Conservation (phyloP, 768 basidiomycete genomes). For the Sarcodon sp. region DNA sequence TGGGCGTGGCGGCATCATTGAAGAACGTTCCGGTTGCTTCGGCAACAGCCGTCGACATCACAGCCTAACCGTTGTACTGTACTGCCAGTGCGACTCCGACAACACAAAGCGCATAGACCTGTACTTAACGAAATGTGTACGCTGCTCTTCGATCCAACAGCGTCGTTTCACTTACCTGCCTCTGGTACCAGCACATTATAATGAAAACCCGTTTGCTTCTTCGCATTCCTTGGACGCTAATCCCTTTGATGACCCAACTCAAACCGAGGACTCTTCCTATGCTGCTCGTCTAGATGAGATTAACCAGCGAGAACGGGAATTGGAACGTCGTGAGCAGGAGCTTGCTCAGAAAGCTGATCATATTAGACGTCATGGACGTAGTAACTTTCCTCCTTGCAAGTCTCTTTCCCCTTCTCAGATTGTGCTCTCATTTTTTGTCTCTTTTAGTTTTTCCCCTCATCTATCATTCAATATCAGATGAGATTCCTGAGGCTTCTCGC, state of each 20-base stretch:
- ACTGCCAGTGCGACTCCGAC: too few species aligned
- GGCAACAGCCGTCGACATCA: too few species aligned
- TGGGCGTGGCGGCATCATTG: too few species aligned
- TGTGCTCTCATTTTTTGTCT: not conserved
- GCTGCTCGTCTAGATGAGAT: slow-evolving; percentile 48
- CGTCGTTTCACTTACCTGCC: slow-evolving; percentile 1
- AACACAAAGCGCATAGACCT: too few species aligned
- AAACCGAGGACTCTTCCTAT: slow-evolving; percentile 18
- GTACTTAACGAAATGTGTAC: slow-evolving; percentile 10
- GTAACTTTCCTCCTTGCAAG: slow-evolving; percentile 91
- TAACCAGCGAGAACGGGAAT: slow-evolving; percentile 65
- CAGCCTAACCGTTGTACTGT: too few species aligned
- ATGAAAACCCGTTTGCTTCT: slow-evolving; percentile 76
- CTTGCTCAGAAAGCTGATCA: slow-evolving; percentile 55
- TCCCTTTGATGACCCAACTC: slow-evolving; percentile 80
- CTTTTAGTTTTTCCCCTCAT: slow-evolving; percentile 80
- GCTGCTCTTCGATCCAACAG: slow-evolving; percentile 3
- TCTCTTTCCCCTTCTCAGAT: slow-evolving; percentile 7
- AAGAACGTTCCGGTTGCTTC: too few species aligned
- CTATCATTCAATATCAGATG: slow-evolving; percentile 85
- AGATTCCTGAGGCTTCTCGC: slow-evolving; percentile 75
- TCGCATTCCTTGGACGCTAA: slow-evolving; percentile 78
- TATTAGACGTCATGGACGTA: slow-evolving; percentile 63
- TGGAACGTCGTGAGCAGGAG: slow-evolving; percentile 70
- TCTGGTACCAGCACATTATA: slow-evolving; percentile 14